phyloP scores from a whole-genome alignment of 306 rosid genomes.

The Ochetophila trinervis region DNA sequence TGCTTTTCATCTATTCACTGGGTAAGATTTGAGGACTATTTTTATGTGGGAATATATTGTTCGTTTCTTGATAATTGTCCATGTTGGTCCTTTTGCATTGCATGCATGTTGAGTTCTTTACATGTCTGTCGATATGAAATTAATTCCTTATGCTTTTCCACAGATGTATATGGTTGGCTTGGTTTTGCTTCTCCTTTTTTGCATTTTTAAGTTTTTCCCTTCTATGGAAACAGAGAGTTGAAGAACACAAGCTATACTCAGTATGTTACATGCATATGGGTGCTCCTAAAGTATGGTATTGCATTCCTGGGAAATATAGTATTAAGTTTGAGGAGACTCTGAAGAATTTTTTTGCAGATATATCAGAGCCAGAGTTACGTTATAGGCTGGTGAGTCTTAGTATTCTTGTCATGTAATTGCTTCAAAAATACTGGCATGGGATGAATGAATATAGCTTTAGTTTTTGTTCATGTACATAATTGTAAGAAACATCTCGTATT shows the following conservation, averaged over 20 bases:
- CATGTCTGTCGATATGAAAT: background rate
- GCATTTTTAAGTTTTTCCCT: background rate
- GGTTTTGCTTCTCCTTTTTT: background rate
- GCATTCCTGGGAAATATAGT: slow-evolving; percentile 54
- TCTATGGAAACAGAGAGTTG: slow-evolving; percentile 55
- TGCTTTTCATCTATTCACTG: slow-evolving; percentile 69
- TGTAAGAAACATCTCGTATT: slow-evolving; percentile 17
- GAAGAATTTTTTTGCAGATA: slow-evolving; percentile 41
- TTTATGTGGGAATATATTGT: background rate
- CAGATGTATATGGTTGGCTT: slow-evolving; percentile 4
- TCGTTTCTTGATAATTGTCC: slow-evolving; percentile 1
- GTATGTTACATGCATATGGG: slow-evolving; percentile 73
- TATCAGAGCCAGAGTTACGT: slow-evolving; percentile 24
- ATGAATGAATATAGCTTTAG: background rate
- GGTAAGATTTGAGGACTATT: slow-evolving; percentile 49
- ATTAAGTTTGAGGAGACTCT: slow-evolving; percentile 43
- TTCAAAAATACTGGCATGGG: background rate
- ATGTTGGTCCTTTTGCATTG: slow-evolving; percentile 1
- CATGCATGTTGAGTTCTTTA: background rate
- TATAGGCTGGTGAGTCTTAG: slow-evolving; percentile 55
- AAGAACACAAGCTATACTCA: slow-evolving; percentile 71
- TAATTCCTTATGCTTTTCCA: background rate
- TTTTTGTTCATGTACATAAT: background rate
- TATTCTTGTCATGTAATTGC: slow-evolving; percentile 4
- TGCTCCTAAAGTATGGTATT: slow-evolving; percentile 75